Conservation (phyloP, 768 basidiomycete species). For the Mycena haematopus region DNA sequence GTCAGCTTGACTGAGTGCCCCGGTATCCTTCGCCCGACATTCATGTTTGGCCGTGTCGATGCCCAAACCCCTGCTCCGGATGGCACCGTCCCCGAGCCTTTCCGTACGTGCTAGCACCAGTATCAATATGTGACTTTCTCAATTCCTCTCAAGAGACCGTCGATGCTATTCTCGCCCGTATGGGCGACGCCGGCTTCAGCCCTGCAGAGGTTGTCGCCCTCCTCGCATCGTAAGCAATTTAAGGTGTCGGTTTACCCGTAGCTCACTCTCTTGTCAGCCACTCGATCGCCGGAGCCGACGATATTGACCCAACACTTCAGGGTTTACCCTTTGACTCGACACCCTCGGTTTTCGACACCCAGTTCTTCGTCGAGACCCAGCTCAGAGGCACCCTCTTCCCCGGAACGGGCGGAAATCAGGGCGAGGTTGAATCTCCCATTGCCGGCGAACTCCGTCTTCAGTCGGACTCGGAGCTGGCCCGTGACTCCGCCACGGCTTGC, state of each 20-base stretch:
- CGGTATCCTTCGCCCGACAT: slow-evolving; percentile 37
- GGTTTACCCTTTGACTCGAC: slow-evolving; percentile 41
- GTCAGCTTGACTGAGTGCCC: neutral
- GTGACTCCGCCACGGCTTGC: too few relatives aligned
- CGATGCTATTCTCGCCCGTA: slow-evolving; percentile 27
- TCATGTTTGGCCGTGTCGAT: slow-evolving; percentile 36
- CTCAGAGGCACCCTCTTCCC: slow-evolving; percentile 36
- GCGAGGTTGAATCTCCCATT: slow-evolving; percentile 29
- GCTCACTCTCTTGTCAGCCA: slow-evolving; percentile 21
- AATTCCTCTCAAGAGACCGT: slow-evolving; percentile 26
- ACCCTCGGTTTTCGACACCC: slow-evolving; percentile 39
- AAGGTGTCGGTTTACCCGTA: too few relatives aligned
- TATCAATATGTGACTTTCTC: too few relatives aligned
- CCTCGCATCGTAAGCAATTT: slow-evolving; percentile 30
- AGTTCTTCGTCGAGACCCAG: slow-evolving; percentile 41
- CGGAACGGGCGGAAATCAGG: slow-evolving; percentile 34
- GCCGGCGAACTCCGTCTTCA: slow-evolving; percentile 30
- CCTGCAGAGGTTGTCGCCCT: slow-evolving; percentile 29
- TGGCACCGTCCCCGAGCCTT: slow-evolving; percentile 32
- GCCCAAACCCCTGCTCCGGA: slow-evolving; percentile 27
- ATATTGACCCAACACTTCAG: slow-evolving; percentile 28
- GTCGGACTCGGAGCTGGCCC: slow-evolving; percentile 14
- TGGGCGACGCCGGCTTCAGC: slow-evolving; percentile 15
- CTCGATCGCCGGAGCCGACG: slow-evolving; percentile 32
- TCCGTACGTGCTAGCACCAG: too few relatives aligned